A percentile compares a stretch with the other conserved stretches of the same genome.
These are phyloP conservation scores for Paxillus rubicundulus DNA, from an alignment of 768 basidiomycete species.

Conservation along the genomic window DNA sequence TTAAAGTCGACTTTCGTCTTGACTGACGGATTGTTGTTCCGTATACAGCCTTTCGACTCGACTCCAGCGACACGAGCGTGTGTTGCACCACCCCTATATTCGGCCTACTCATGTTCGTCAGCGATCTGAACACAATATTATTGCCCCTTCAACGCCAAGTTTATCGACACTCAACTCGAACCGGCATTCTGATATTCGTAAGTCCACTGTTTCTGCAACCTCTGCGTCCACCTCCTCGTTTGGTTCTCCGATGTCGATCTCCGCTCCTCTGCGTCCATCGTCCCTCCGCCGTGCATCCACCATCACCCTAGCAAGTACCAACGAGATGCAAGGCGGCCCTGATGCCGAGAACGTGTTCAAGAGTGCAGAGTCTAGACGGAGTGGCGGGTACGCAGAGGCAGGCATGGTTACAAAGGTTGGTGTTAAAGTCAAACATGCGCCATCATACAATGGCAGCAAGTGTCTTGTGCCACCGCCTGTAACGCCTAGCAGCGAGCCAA, in stretches of 20 bases:
- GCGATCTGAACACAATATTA: conserved; percentile 20
- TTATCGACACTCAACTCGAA: conserved; percentile 59
- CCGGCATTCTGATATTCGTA: conserved; percentile 29
- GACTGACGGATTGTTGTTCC: conserved; percentile 8
- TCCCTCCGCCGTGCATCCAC: conserved; percentile 41
- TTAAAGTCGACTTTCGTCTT: conserved; percentile 1
- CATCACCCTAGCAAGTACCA: conserved; percentile 26
- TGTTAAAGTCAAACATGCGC: conserved; percentile 43
- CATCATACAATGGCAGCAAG: conserved; percentile 45
- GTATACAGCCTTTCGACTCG: conserved; percentile 59
- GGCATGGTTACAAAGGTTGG: conserved; percentile 18
- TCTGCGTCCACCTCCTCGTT: conserved; percentile 32
- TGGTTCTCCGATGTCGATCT: conserved; percentile 37
- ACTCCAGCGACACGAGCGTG: conserved; percentile 61
- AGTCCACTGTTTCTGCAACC: conserved; percentile 28
- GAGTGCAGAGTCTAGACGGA: conserved; percentile 8
- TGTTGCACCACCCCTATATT: conserved; percentile 62
- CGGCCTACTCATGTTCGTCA: conserved; percentile 32
- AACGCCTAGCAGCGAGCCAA: conserved; percentile 15
- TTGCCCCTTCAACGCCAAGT: conserved; percentile 55
- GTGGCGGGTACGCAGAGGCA: conserved; percentile 15
- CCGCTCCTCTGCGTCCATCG: conserved; percentile 40
- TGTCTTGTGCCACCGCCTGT: neutral
- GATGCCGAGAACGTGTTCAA: conserved; percentile 11
- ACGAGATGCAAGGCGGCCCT: conserved; percentile 10